A percentile compares a stretch with the other conserved stretches of the same genome.
Conservation (phyloP, 2,329 filamentous ascomycete genomes). For the Ophiostoma himal-ulmi region DNA sequence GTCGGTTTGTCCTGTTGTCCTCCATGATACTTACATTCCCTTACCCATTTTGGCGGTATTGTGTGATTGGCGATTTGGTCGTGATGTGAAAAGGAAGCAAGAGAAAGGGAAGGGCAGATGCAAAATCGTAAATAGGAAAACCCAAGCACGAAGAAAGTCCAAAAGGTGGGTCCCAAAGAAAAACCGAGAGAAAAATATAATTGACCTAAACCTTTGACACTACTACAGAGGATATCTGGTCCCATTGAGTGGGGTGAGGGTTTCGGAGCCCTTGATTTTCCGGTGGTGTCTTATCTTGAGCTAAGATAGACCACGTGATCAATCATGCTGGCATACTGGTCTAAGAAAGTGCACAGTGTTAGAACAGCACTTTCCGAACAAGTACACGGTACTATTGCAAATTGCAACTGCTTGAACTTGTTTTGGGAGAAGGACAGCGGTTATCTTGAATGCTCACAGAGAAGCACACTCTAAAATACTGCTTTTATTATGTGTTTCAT, state of each 20-base stretch:
- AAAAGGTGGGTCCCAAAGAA: slow-evolving; percentile 5
- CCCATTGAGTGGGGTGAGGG: slow-evolving; percentile 18
- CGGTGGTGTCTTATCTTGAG: not conserved
- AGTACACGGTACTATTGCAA: not conserved
- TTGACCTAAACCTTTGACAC: not conserved
- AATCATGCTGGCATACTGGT: not conserved
- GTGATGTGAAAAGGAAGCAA: slow-evolving; percentile 28
- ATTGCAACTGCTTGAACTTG: not conserved
- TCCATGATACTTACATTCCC: slow-evolving; percentile 46
- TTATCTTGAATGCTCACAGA: not conserved
- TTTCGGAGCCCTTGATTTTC: slow-evolving; percentile 17
- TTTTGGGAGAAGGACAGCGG: not conserved
- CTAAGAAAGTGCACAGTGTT: not conserved
- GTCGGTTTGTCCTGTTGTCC: not conserved
- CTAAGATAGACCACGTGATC: not conserved
- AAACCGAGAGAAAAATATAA: slow-evolving; percentile 16
- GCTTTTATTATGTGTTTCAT: no score
- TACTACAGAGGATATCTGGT: not conserved
- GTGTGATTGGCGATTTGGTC: slow-evolving; percentile 32
- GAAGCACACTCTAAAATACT: no score
- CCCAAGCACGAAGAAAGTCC: not conserved
- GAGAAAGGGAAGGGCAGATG: slow-evolving; percentile 8
- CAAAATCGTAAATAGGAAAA: slow-evolving; percentile 6
- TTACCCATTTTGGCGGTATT: slow-evolving; percentile 42
- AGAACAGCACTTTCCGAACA: not conserved